A percentile compares a stretch with the other conserved stretches of the same genome.
phyloP scores from a whole-genome alignment of 2,329 filamentous ascomycete genomes.

The Monosporascus sp. region DNA sequence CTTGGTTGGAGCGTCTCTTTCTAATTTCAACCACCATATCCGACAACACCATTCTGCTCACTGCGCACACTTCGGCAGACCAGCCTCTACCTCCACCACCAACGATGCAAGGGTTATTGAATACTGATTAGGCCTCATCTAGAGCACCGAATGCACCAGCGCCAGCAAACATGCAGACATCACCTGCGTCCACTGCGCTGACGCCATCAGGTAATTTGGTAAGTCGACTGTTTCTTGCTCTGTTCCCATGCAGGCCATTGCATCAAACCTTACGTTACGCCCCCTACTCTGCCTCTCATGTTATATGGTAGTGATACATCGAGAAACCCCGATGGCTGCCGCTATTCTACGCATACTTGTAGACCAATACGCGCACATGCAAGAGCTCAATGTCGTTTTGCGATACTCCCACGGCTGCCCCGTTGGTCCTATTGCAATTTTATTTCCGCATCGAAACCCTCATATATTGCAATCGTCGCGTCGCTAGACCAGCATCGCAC shows the following conservation, averaged over 20 bases:
- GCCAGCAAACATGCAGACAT: constrained; percentile 14
- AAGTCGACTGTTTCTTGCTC: constrained; percentile 10
- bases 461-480: too few relatives aligned
- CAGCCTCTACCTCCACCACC: not conserved
- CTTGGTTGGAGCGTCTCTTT: too few relatives aligned
- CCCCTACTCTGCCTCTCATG: not conserved
- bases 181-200: constrained; percentile 26
- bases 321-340: too few relatives aligned
- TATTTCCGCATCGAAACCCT: not conserved
- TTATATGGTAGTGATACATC: too few relatives aligned
- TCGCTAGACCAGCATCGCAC: too few relatives aligned
- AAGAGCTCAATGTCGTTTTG: not conserved
- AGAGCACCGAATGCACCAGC: constrained; percentile 11
- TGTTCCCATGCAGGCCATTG: not conserved
- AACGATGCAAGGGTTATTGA: not conserved
- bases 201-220: constrained; percentile 26
- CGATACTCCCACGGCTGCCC: not conserved
- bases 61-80: not conserved
- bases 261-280: not conserved
- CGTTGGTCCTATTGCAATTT: not conserved
- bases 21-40: not conserved
- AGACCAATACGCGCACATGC: not conserved
- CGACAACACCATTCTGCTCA: too few relatives aligned
- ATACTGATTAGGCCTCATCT: constrained; percentile 3
- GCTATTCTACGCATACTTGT: too few relatives aligned